Conservation (phyloP, 352 stramenopile species). For the Phytophthora colocasiae region DNA sequence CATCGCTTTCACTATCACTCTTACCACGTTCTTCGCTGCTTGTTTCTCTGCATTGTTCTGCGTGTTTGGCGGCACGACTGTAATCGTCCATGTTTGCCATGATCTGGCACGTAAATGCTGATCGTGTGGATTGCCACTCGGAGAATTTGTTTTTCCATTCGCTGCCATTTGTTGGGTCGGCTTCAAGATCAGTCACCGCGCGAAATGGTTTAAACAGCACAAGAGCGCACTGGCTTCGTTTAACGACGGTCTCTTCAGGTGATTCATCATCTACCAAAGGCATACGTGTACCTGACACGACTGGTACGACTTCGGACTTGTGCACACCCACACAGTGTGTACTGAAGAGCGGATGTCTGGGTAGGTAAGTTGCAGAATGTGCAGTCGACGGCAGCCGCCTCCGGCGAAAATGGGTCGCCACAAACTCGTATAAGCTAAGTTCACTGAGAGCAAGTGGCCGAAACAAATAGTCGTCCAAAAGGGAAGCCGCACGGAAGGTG, state of each 20-base stretch:
- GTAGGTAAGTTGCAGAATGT: neutral
- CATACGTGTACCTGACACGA: neutral
- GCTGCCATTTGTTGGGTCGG: neutral
- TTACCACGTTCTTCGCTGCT: too few relatives aligned
- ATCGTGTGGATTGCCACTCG: neutral
- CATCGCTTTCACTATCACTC: too few relatives aligned
- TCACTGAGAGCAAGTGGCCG: neutral
- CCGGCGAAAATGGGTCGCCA: too few relatives aligned
- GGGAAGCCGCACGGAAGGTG: neutral
- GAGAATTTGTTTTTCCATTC: neutral
- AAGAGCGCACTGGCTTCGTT: too few relatives aligned
- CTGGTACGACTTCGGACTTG: slow-evolving; percentile 6
- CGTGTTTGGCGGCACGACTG: neutral
- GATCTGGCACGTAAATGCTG: neutral
- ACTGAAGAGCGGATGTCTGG: neutral
- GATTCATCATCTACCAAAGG: too few relatives aligned
- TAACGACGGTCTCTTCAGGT: too few relatives aligned
- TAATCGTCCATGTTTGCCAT: slow-evolving; percentile 14
- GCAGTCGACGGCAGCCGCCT: too few relatives aligned
- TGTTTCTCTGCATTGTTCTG: too few relatives aligned
- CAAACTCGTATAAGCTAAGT: slow-evolving; percentile 7
- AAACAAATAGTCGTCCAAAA: slow-evolving; percentile 13
- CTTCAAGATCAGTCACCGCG: too few relatives aligned
- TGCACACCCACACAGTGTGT: neutral
- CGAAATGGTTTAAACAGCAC: too few relatives aligned